Base-by-base conservation (phyloP, 1,139 yeast species). In the Yamadazyma sp. region DNA sequence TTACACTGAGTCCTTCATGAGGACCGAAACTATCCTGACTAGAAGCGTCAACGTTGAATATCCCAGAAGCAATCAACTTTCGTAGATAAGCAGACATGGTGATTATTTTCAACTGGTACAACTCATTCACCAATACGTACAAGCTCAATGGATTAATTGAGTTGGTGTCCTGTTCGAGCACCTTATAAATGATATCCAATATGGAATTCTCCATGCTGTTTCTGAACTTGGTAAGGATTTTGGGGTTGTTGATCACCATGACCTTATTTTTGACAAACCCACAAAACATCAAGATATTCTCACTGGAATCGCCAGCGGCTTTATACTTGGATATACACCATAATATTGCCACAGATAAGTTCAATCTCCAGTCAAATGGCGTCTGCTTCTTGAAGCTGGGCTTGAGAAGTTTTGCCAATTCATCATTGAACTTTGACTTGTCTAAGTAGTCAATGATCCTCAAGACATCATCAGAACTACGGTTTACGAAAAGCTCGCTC, bases 51-150 rank as follows among this genome's bases (percentile, higher is more conserved):
- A 75, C 55, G 55, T 84, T 87, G 36, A 88, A 75, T 0, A 86
- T 69, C 4, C 96, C 97, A 1, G 94, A 82, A 4, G 96, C 88
- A 37, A 89, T 88, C 26, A 88, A 63, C 46, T 83, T 78, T 51
- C 96, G 66, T 41, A 88, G 67, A 51, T 88, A 89, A 0, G 86
- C 75, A 0, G 90, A 80, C 2, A 84, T 74, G 1, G 78, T 64
- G 23, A 82, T 70, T 18, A 82, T 57, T 33, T 75, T 73, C 34
- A 75, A 57, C 28, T 68, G 72, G 35, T 73, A 70, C 8, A 84
- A 57, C 51, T 80, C 85, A 44, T 78, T 73, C 15, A 83, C 65
- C 34, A 85, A 60, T 6, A 74, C 68, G 47, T 73, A 73, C 20
- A 85, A 57, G 36, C 66, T 64, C 34, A 61, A 55, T 42, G 62